Base-by-base conservation (phyloP, 1,284 basidiomycete species). In the Apiotrichum gracile region DNA sequence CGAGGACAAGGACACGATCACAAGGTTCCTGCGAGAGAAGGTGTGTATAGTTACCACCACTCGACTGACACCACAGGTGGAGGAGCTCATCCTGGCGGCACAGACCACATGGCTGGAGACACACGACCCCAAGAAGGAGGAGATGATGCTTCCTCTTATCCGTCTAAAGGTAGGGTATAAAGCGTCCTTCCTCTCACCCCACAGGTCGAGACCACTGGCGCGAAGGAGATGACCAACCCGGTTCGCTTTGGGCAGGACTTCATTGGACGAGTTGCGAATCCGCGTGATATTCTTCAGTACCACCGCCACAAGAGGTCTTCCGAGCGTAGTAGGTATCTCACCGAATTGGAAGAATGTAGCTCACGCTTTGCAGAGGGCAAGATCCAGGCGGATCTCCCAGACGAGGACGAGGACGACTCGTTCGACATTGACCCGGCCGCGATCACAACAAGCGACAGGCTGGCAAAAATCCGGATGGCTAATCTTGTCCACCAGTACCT, bases 161-260 rank as follows among this genome's bases (percentile, higher is more conserved):
- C 84, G 94, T 14, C 78, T 97, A 7, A 91, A 89, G 78, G 88
- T 85, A 27, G 49, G 66, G 61, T 35, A 10, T 21, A 29, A 21
- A 52, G 38, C 14, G n/a, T 8, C 10, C 3, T 22, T 25, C 56
- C 34, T 45, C 42, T 35, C 16, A 55, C 43, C 19, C 46, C 21
- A 10, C 59, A 87, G 85, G 91, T 96, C 24, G 91, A 97, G 69
- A 94, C 91, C 1, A 91, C 88, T 0, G 87, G 86, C 47, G 87
- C 86, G 6, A 85, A 84, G 53, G 88, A 90, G 62, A 90, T 91
- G 77, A 89, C 87, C 44, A 99, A 99, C 72, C 90, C 93, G 14
- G 87, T 94, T 47, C 86, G 94, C 9, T 97, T 99, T 69, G 94
- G 96, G 0, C 92, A 96, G 72, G 91, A 96, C 69, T 97, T 96